phyloP scores from a whole-genome alignment of 23 red algal species.

The Agarophyton chilense region DNA sequence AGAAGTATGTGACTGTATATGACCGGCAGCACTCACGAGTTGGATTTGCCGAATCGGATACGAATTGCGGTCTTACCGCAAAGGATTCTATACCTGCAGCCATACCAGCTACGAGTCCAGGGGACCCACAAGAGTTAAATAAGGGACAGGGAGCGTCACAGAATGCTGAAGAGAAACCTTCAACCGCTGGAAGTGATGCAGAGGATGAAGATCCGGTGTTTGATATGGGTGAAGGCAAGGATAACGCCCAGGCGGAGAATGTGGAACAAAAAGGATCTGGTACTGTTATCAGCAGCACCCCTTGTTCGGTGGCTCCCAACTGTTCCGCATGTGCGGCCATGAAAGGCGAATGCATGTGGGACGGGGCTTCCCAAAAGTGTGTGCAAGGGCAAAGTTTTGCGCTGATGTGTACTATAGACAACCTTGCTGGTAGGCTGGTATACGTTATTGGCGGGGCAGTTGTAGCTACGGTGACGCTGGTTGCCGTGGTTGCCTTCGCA shows the following conservation, averaged over 20 bases:
- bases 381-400: conserved; percentile 8
- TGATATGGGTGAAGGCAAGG: background rate
- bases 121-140: background rate
- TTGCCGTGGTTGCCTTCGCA: conserved; percentile 35
- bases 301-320: conserved; percentile 26
- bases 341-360: conserved; percentile 34
- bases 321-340: conserved; percentile 41
- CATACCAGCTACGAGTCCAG: conserved; percentile 9
- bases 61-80: conserved; percentile 23
- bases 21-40: conserved; percentile 55
- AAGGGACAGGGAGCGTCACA: background rate
- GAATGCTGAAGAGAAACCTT: background rate
- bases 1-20: conserved; percentile 89
- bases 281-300: background rate
- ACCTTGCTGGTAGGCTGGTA: conserved; percentile 43
- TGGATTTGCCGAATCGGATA: conserved; percentile 70
- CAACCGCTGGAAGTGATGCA: background rate
- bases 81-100: conserved; percentile 5
- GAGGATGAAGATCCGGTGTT: conserved; percentile 17
- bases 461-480: conserved; percentile 16
- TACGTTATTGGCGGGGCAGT: conserved; percentile 56
- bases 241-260: background rate
- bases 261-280: conserved; percentile 10
- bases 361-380: conserved; percentile 10
- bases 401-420: conserved; percentile 66